Evolutionary conservation across 805 yeast species (phyloP).

Genomic region (Candida succiphila): DNA sequence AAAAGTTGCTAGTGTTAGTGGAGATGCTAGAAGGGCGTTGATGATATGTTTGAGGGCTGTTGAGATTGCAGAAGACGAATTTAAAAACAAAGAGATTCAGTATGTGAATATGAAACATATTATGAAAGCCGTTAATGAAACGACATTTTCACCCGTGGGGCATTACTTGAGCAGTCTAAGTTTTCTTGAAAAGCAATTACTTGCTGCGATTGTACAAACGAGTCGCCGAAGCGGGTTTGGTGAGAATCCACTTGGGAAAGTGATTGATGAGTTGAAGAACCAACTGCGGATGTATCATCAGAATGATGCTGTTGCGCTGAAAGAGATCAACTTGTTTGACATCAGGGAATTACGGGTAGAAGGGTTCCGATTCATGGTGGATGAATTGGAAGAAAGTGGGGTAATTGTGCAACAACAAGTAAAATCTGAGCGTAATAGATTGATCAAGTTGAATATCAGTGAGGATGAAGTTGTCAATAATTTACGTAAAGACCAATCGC

Average conservation of each 20-base stretch:
- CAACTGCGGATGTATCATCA: constrained; percentile 16
- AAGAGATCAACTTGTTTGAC: constrained; percentile 14
- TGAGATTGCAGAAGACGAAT: constrained; percentile 71
- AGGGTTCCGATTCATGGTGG: constrained; percentile 50
- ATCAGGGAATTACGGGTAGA: not conserved
- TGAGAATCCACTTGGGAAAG: constrained; percentile 65
- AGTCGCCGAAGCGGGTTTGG: constrained; percentile 59
- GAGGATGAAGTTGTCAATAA: constrained; percentile 59
- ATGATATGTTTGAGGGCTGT: constrained; percentile 84
- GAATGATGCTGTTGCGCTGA: too few species aligned
- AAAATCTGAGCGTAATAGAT: constrained; percentile 56
- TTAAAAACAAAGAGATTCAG: constrained; percentile 23
- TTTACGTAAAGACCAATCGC: constrained; percentile 43
- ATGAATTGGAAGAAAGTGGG: constrained; percentile 74
- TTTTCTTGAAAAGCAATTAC: constrained; percentile 58
- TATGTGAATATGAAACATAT: constrained; percentile 64
- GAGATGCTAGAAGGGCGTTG: constrained; percentile 92
- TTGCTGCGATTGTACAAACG: constrained; percentile 58
- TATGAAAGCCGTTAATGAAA: constrained; percentile 68
- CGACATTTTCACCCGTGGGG: constrained; percentile 65
- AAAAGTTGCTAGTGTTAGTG: constrained; percentile 92
- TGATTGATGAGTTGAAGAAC: constrained; percentile 64
- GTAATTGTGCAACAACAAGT: constrained; percentile 57
- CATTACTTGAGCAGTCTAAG: constrained; percentile 50
- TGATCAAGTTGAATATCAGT: constrained; percentile 57